Base-by-base conservation (phyloP, 2,329 filamentous ascomycete species). In the Paradendryphiella salina region DNA sequence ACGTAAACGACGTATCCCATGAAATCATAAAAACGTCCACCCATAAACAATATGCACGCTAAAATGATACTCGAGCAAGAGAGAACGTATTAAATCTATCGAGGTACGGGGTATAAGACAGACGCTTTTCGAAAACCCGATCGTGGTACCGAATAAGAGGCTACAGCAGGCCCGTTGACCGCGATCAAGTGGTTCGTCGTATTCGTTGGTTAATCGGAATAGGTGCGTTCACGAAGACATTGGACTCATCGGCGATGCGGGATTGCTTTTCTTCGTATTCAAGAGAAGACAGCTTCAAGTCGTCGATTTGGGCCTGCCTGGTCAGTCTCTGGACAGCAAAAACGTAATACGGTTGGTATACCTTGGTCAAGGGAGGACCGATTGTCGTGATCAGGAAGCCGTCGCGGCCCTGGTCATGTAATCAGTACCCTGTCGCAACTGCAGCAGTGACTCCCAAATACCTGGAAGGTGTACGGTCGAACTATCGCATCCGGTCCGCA, bases 211-310 rank as follows among this genome's bases (percentile, higher is more conserved):
- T 64, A 18, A 76, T 70, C 5, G 69, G 61, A 20, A 76, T 64
- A 10, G 73, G 73, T 48, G 70, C 65, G 44, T 76, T 75, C 8
- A 75, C 69, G 42, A 73, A 75, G 17, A 72, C 64, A 29, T 65
- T 64, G 10, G 60, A 56, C 54, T 67, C 67, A 43, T 70, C 64
- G 26, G 67, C 65, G 64, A 69, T 63, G 35, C 68, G 69, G 6
- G 74, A 74, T 54, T 75, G 72, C 50, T 72, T 72, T 49, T 74
- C 70, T 53, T 76, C 74, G 59, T 75, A 76, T 21, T 74, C 71
- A 34, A 56, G 63, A 4, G 74, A 76, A 0, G 72, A 70, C 26
- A 67, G 48, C 52, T 75, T 75, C 42, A 76, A 53, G 49, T 76
- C 74, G 20, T 75, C 66, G 54, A 76, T 75, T 66, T 76, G 74